Percentiles rank a stretch among this genome's conserved stretches.
Conservation (phyloP, 2,329 filamentous ascomycete species). For the Aspergillus uvarum region DNA sequence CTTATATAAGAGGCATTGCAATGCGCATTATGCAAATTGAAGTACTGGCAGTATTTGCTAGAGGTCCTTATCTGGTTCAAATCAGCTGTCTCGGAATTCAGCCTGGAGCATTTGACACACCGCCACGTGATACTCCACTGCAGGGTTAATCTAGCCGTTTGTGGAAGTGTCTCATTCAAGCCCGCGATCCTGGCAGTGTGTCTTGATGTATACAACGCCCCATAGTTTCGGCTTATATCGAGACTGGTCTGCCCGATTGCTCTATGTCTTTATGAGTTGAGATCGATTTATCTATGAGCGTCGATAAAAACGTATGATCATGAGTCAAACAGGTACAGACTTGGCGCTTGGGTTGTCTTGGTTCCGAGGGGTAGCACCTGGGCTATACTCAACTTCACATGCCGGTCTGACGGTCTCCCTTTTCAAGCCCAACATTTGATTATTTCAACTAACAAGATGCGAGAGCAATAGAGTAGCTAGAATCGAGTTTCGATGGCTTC, state of each 20-base stretch:
- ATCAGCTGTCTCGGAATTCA: conserved; percentile 12
- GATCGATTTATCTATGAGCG: too few species aligned
- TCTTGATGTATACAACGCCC: too few species aligned
- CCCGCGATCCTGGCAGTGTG: too few species aligned
- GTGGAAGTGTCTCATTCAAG: background rate
- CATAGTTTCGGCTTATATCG: background rate
- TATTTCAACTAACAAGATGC: too few species aligned
- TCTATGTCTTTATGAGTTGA: too few species aligned
- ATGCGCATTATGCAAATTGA: background rate
- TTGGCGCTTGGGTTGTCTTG: too few species aligned
- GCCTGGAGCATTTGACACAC: background rate
- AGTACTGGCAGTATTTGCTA: background rate
- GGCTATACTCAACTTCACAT: background rate
- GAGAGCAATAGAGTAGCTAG: too few species aligned
- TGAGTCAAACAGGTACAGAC: too few species aligned
- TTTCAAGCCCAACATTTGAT: too few species aligned
- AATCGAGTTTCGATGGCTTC: too few species aligned
- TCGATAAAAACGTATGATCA: background rate
- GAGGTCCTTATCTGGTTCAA: background rate
- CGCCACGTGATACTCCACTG: conserved; percentile 7
- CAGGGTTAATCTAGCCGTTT: conserved; percentile 13
- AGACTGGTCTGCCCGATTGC: background rate
- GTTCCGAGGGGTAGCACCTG: background rate
- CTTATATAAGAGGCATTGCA: background rate
- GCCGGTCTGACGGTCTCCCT: too few species aligned